Evolutionary conservation across 2,329 filamentous ascomycete genomes (phyloP), one percentile per base, ranked within the genome.

Genomic region (Biscogniauxia mediterranea): DNA sequence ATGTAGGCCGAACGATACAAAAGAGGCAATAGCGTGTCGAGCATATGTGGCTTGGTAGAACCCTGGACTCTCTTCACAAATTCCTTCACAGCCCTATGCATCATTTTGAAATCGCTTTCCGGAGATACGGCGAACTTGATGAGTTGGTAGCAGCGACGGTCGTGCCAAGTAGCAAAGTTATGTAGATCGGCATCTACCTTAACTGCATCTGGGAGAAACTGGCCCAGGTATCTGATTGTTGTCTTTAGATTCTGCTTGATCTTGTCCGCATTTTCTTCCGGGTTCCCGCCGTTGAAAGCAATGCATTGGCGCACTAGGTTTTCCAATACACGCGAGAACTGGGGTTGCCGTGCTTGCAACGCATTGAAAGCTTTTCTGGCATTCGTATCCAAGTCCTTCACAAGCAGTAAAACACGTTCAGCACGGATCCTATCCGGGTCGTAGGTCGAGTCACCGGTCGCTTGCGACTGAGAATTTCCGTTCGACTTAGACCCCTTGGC

Each of bases 81-180:
- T 78, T 99, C 95, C 76, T 92, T 95, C 69, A 97, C 90, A 1
- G 94, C 93, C 69, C 93, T 92, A 64, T 89, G 86, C 52, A 97
- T 92, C 49, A 92, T 97, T 70, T 92, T 90, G 75, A 97, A 98
- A 71, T 99, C 95, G 69, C 90, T 93, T 64, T 94, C 90, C 3
- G 91, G 87, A 28, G 88, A 89, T 73, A 93, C 92, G 57, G 92
- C 88, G 74, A 93, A 97, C 60, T 90, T 89, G 66, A 97, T 87
- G 21, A 99, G 85, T 70, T 96, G 90, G 75, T 97, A 98, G 69
- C 86, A 90, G 59, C 95, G 89, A 56, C 94, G 89, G 73, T 99
- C 93, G 70, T 98, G 92, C 68, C 89, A 83, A 75, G 94, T 97
- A 46, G 92, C 93, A 73, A 97, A 98, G 70, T 91, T 96, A 78